Evolutionary conservation across 2,329 filamentous ascomycete species (phyloP).

Genomic region (Chaetomiaceae sp.): DNA sequence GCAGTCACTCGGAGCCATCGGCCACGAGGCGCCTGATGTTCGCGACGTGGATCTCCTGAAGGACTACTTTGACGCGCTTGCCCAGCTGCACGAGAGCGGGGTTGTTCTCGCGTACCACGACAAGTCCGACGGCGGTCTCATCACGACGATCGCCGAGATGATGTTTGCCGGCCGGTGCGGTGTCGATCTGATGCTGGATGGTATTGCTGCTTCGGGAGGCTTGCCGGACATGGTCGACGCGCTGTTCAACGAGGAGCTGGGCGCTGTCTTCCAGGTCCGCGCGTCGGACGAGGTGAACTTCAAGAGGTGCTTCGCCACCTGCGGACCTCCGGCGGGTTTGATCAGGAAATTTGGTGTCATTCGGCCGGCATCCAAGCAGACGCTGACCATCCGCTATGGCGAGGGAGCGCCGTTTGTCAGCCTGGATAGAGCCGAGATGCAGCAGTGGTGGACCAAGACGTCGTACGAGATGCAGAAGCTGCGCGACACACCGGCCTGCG

Average conservation of each 20-base stretch:
- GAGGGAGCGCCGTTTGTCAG: constrained; percentile 58
- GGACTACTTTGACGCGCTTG: constrained; percentile 86
- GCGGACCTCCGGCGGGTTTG: constrained; percentile 72
- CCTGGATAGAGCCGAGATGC: constrained; percentile 64
- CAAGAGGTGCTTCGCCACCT: constrained; percentile 84
- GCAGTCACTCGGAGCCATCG: constrained; percentile 81
- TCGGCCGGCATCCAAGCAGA: constrained; percentile 62
- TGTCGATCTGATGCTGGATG: constrained; percentile 76
- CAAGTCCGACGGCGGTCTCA: constrained; percentile 82
- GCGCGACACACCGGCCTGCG: constrained; percentile 80
- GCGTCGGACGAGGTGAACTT: constrained; percentile 80
- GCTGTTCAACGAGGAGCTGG: constrained; percentile 94
- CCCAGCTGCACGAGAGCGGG: constrained; percentile 52
- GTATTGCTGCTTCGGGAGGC: constrained; percentile 56
- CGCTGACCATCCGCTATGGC: constrained; percentile 68
- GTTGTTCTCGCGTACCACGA: constrained; percentile 90
- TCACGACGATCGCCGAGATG: constrained; percentile 92
- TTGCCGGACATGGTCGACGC: constrained; percentile 63
- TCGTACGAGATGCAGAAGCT: constrained; percentile 88
- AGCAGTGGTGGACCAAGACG: constrained; percentile 82
- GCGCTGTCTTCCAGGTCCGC: constrained; percentile 90
- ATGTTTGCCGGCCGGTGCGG: constrained; percentile 95
- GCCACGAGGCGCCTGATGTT: constrained; percentile 79
- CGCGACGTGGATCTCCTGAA: constrained; percentile 73
- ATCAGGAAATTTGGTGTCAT: constrained; percentile 81